Evolutionary conservation across 1,284 basidiomycete genomes (phyloP), one percentile per base, ranked within the genome.

Genomic region (Ceratobasidium sp.): DNA sequence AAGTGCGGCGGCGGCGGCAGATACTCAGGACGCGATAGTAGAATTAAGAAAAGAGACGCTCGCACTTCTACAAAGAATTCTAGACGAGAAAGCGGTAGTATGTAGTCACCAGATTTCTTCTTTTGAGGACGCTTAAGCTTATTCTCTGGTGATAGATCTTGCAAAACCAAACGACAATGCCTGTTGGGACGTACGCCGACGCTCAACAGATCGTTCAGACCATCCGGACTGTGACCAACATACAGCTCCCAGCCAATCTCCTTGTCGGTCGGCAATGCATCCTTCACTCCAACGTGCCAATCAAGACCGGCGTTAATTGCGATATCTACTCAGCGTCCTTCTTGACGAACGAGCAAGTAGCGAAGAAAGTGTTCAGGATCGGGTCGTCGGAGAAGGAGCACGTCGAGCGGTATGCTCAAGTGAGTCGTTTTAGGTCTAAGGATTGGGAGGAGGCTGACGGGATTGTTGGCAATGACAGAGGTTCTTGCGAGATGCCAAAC

Each of bases 331-430:
- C 13, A 1, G 73, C 73, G 10, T 56, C 48, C 1, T 75, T 75
- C 28, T 56, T 75, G n/a, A 38, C 61, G 7, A 57, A 46, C 26
- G 73, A 75, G 42, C 54, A 66, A 46, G 73, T 75, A 9, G 73
- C 62, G 13, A 75, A 75, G 38, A 75, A 75, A 20, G 73, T 75
- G 50, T 75, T 75, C 26, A 64, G 73, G 33, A 54, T 75, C 26
- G 73, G 73, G 42, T 66, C 57, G 50, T 66, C 62, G 17, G 73
- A 75, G 13, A 50, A 66, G 42, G 62, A 75, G n/a, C 15, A 40
- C 28, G 62, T 75, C 3, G n/a, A 23, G 12, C 54, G 56, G 23
- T 71, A 71, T 46, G 69, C 69, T 20, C 15, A 71, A 28, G 69
- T 61, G 12, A n/a, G 69, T 61, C 1, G 23, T 17, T 28, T 20